Evolutionary conservation across 2,329 filamentous ascomycete genomes (phyloP).

Genomic region (Penicillium freii): DNA sequence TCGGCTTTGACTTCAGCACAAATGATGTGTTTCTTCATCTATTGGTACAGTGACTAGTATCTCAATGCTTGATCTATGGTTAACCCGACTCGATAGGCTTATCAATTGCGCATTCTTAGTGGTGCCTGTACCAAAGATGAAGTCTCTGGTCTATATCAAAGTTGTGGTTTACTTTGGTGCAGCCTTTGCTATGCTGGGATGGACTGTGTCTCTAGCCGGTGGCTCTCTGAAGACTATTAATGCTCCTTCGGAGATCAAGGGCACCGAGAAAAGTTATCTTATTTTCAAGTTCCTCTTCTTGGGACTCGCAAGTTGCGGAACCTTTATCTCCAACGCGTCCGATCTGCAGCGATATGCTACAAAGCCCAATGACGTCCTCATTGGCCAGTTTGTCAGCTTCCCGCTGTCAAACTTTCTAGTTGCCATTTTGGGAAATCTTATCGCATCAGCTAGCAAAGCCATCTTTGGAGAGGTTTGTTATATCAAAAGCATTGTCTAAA

Average conservation of each 20-base stretch:
- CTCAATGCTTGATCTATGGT: no score
- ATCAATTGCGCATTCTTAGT: slow-evolving; percentile 41
- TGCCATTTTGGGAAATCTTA: slow-evolving; percentile 41
- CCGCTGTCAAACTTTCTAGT: slow-evolving; percentile 42
- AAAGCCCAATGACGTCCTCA: slow-evolving; percentile 42
- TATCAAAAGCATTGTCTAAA: no score
- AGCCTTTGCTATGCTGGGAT: slow-evolving; percentile 42
- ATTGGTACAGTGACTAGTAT: slow-evolving; percentile 29
- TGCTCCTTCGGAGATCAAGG: slow-evolving; percentile 32
- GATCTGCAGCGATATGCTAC: slow-evolving; percentile 48
- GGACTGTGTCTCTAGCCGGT: slow-evolving; percentile 38
- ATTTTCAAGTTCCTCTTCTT: slow-evolving; percentile 41
- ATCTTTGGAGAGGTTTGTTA: slow-evolving; percentile 32
- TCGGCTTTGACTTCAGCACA: slow-evolving; percentile 43
- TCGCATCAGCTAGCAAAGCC: slow-evolving; percentile 33
- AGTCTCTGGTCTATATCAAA: slow-evolving; percentile 35
- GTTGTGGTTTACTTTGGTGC: slow-evolving; percentile 40
- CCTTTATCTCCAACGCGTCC: slow-evolving; percentile 39
- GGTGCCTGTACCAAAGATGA: slow-evolving; percentile 42
- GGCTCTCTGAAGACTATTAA: slow-evolving; percentile 25
- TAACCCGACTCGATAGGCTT: slow-evolving; percentile 18
- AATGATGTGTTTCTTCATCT: slow-evolving; percentile 46
- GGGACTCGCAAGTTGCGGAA: slow-evolving; percentile 24
- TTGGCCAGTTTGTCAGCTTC: slow-evolving; percentile 44
- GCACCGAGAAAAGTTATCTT: slow-evolving; percentile 39